Percentiles rank a stretch among this genome's conserved stretches.
Conservation (phyloP, 768 basidiomycete species). For the Rubroboletus pulcherrimus region DNA sequence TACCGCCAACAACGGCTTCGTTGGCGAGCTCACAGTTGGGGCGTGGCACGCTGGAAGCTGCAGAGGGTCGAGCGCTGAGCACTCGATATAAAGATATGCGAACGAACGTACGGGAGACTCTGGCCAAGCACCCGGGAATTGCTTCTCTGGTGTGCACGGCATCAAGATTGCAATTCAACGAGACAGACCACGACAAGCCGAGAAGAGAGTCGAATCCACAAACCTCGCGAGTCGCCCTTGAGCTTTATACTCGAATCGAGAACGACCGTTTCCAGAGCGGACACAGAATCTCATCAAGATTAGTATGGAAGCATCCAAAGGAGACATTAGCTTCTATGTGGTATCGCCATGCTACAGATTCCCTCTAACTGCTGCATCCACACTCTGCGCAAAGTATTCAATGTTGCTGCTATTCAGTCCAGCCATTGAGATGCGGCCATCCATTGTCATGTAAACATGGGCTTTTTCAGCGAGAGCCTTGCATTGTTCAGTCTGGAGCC, state of each 20-base stretch:
- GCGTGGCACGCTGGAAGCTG: neutral
- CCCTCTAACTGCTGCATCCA: conserved; percentile 79
- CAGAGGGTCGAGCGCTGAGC: neutral
- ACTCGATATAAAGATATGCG: neutral
- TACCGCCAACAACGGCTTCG: neutral
- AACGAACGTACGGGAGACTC: conserved; percentile 18
- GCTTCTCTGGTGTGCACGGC: conserved; percentile 17
- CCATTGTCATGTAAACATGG: conserved; percentile 91
- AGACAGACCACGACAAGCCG: neutral
- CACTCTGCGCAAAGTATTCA: conserved; percentile 85
- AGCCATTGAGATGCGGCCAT: conserved; percentile 93
- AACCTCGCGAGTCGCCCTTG: conserved; percentile 11
- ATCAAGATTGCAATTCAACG: conserved; percentile 19
- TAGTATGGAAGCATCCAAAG: conserved; percentile 23
- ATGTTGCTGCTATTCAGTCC: conserved; percentile 82
- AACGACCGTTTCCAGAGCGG: conserved; percentile 11
- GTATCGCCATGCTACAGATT: conserved; percentile 47
- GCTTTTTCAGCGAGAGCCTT: conserved; percentile 82
- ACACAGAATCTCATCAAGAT: conserved; percentile 17
- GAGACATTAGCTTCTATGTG: conserved; percentile 21
- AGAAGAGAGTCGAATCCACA: conserved; percentile 6
- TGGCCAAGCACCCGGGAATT: conserved; percentile 25
- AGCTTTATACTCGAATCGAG: conserved; percentile 19
- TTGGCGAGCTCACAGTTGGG: conserved; percentile 3
- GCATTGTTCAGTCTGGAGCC: conserved; percentile 74